phyloP scores from a whole-genome alignment of 2,329 filamentous ascomycete species.

The Colletotrichum ledebouriae region DNA sequence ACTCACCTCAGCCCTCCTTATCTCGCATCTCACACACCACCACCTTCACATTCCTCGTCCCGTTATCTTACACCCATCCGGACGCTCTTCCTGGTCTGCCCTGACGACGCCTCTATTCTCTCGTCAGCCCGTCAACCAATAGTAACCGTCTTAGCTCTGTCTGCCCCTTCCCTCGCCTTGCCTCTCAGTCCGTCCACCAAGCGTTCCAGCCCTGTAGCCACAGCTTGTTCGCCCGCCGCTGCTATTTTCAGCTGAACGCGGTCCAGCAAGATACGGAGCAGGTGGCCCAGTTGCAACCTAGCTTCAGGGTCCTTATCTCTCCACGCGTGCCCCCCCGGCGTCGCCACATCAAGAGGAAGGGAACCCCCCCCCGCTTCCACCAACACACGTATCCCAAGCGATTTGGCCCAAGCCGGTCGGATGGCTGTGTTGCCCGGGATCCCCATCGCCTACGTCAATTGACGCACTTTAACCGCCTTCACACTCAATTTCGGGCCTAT shows the following conservation, averaged over 20 bases:
- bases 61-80: neutral
- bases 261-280: conserved; percentile 1
- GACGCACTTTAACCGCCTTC: conserved; percentile 35
- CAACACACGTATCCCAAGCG: conserved; percentile 2
- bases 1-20: neutral
- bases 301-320: conserved; percentile 42
- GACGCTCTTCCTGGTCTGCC: neutral
- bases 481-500: conserved; percentile 1
- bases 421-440: conserved; percentile 44
- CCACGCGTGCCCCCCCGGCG: conserved; percentile 35
- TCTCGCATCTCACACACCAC: conserved; percentile 10
- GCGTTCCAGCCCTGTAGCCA: conserved; percentile 37
- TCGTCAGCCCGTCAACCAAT: conserved; percentile 18
- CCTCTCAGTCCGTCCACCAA: conserved; percentile 13
- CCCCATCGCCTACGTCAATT: conserved; percentile 42
- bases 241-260: conserved; percentile 41
- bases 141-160: conserved; percentile 17
- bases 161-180: conserved; percentile 4
- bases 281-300: neutral
- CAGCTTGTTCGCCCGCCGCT: conserved; percentile 17
- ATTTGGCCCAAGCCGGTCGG: conserved; percentile 36
- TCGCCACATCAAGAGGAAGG: conserved; percentile 28
- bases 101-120: conserved; percentile 11
- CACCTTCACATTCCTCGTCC: too few species aligned
- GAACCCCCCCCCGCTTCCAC: neutral